These are phyloP conservation scores for Pyropia yezoensis DNA, from an alignment of 23 red algal species.

Conservation along the genomic window DNA sequence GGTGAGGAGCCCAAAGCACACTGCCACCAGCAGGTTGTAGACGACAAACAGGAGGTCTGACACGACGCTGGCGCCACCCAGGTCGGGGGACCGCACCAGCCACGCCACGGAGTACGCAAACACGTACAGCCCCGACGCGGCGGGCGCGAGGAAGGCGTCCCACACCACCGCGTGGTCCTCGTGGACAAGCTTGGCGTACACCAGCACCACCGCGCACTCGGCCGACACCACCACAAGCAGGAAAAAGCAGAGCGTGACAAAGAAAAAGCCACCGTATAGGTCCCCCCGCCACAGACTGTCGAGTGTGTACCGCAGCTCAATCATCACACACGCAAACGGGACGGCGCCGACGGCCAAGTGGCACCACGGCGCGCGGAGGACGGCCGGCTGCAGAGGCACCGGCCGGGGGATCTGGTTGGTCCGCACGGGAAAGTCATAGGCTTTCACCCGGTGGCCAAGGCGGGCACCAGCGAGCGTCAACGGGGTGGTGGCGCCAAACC, in stretches of 20 bases:
- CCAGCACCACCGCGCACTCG: slow-evolving; percentile 72
- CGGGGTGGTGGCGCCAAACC: slow-evolving; percentile 91
- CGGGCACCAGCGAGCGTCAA: slow-evolving; percentile 72
- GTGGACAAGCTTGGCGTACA: slow-evolving; percentile 59
- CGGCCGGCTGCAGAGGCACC: slow-evolving; percentile 57
- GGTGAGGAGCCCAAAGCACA: slow-evolving; percentile 47
- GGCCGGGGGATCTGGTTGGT: slow-evolving; percentile 91
- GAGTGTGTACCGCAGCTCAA: slow-evolving; percentile 79
- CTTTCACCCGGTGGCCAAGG: slow-evolving; percentile 36
- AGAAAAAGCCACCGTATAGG: slow-evolving; percentile 85
- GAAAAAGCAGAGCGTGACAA: slow-evolving; percentile 51
- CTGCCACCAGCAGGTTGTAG: slow-evolving; percentile 48
- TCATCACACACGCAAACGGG: slow-evolving; percentile 75
- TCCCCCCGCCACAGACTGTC: slow-evolving; percentile 57
- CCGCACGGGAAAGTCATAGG: slow-evolving; percentile 69
- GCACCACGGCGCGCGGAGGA: slow-evolving; percentile 18
- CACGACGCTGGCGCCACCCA: slow-evolving; percentile 39
- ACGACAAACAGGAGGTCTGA: slow-evolving; percentile 69
- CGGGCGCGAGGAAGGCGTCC: slow-evolving; percentile 58
- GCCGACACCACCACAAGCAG: slow-evolving; percentile 73
- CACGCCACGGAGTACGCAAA: slow-evolving; percentile 79
- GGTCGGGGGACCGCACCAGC: slow-evolving; percentile 46
- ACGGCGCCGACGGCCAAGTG: slow-evolving; percentile 46
- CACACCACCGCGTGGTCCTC: slow-evolving; percentile 80
- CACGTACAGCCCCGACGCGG: slow-evolving; percentile 75